Base-by-base conservation (phyloP, 768 basidiomycete species). In the Botryobasidium botryosum region DNA sequence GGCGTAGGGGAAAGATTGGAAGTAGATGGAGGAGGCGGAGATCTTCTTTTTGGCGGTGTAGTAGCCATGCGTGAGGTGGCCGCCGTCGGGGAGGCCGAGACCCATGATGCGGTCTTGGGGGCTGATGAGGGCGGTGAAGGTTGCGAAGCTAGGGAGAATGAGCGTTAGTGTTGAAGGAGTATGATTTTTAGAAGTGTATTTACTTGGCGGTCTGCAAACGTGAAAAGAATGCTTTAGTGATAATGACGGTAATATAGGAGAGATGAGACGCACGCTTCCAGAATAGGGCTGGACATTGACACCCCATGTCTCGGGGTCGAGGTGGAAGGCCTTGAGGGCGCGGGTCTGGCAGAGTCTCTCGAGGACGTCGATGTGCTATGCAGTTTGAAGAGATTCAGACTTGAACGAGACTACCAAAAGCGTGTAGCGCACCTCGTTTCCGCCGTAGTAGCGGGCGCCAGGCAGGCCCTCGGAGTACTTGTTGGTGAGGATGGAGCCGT, bases 1-100 rank as follows among this genome's bases (percentile, higher is more conserved):
- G 39, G 71, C 76, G 56, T 97, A 99, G 37, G 94, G 92, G 59
- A 94, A 70, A 29, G 94, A 94, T 61, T 97, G 91, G 81, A 97
- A 99, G 70, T 97, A 97, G 67, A 99, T 96, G 17, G 94, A 97
- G 20, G 92, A 97, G 28, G 94, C 87, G 27, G 94, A 96, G 79
- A 99, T 97, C 67, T 99, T 97, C 72, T 96, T 94, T 69, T 97
- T 97, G 48, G 88, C 86, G 46, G 88, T 92, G 64, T 91, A 99
- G 70, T 92, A 92, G 25, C 92, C 92, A 59, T 96, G 92, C 27
- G 90, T 96, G 54, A 94, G 74, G 62, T 94, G 91, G 39, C 90
- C 92, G 60, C 92, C 92, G 58, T 97, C 91, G 12, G 92, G 88
- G 28, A 99, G 80, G 50, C 90, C 91, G 53, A 99, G 82, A 63